Evolutionary conservation across 805 yeast species (phyloP), one percentile per base, ranked within the genome.

Genomic region (Cyberlindnera mycetangii): DNA sequence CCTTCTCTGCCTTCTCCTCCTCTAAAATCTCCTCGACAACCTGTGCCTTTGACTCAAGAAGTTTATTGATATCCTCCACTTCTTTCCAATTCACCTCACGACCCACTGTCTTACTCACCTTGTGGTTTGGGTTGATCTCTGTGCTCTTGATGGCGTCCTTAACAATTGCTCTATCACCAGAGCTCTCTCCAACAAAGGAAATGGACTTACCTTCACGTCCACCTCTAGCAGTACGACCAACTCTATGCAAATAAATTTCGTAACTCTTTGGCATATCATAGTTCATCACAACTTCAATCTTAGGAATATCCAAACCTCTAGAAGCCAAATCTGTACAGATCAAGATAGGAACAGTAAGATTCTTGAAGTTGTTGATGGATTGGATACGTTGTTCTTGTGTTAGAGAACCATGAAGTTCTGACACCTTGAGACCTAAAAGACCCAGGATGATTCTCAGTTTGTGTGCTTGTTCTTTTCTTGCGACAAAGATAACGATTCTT

Each of bases 221-320:
- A 41, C 97, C 99, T 79, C 99, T 88, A 9, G 99, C 99, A 44
- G 98, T 93, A 76, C 99, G 87, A 68, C 99, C 99, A 48, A 93
- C 97, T 74, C 99, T 85, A 69, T 93, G 99, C 58, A 93, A 72
- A 65, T 93, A 93, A 31, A 92, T 78, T 53, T 93, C 99, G 59
- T 86, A 83, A 24, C 86, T 74, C 64, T 88, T 87, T 40, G 99
- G 99, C 95, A 93, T 88, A 61, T 93, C 99, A 65, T 75, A 93
- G 68, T 93, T 93, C 60, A 93, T 78, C 37, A 93, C 99, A 48
- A 85, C 81, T 64, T 90, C 98, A 63, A 93, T 90, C 68, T 92
- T 92, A 50, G 98, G 98, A 60, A 93, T 93, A 85, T 93, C 99
- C 62, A 93, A 76, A 76, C 99, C 99, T 79, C 99, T 86, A 22